Evolutionary conservation across 192 early-diverging fungal species (phyloP).

Genomic region (Dissophora globulifera): DNA sequence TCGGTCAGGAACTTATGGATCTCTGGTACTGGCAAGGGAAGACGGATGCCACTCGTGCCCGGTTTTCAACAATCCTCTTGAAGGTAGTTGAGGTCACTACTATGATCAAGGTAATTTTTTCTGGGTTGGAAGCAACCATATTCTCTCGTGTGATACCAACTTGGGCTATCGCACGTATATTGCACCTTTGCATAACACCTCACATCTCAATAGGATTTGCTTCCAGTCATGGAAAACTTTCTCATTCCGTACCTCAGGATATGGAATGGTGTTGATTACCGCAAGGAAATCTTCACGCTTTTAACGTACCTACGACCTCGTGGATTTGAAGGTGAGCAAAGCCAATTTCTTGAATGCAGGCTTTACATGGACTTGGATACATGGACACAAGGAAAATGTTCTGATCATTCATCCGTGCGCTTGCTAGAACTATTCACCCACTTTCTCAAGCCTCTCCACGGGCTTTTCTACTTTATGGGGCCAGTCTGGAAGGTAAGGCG

Average conservation of each 20-base stretch:
- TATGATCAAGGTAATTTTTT: slow-evolving; percentile 64
- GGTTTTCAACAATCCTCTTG: slow-evolving; percentile 42
- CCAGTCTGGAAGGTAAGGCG: slow-evolving; percentile 61
- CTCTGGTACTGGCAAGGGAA: slow-evolving; percentile 57
- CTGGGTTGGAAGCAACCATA: background rate
- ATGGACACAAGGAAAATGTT: too few species aligned
- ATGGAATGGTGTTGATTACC: slow-evolving; percentile 62
- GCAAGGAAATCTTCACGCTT: slow-evolving; percentile 58
- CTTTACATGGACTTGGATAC: too few species aligned
- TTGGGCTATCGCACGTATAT: too few species aligned
- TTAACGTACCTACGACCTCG: slow-evolving; percentile 57
- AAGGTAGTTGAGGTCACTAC: slow-evolving; percentile 54
- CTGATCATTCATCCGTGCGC: background rate
- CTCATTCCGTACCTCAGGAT: slow-evolving; percentile 49
- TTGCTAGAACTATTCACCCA: slow-evolving; percentile 50
- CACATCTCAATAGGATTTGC: slow-evolving; percentile 36
- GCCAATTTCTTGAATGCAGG: too few species aligned
- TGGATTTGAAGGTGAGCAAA: slow-evolving; percentile 54
- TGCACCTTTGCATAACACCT: background rate
- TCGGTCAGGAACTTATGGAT: slow-evolving; percentile 61
- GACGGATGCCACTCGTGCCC: slow-evolving; percentile 17
- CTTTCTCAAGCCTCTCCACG: slow-evolving; percentile 55
- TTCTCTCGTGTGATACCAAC: too few species aligned
- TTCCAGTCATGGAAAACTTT: slow-evolving; percentile 63
- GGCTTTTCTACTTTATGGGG: slow-evolving; percentile 47